Evolutionary conservation across 768 basidiomycete species (phyloP), one percentile per base, ranked within the genome.

Genomic region (Exidia glandulosa): DNA sequence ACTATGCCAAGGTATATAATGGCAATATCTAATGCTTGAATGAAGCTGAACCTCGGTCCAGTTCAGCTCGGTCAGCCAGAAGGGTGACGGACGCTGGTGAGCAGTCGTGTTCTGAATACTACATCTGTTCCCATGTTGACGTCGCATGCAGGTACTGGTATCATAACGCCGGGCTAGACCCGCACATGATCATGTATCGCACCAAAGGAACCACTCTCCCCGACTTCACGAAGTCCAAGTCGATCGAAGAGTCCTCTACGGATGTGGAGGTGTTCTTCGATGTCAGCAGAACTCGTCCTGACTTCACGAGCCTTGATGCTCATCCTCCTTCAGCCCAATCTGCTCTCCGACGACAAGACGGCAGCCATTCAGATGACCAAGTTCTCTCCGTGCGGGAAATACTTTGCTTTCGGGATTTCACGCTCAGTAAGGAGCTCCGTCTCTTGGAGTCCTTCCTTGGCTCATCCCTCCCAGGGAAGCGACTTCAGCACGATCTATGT

Each of bases 251-350:
- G n/a, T n/a, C n/a, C n/a, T n/a, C n/a, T n/a, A n/a, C n/a, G n/a
- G n/a, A n/a, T n/a, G n/a, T n/a, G 31, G 88, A 90, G 68, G 75
- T 90, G 3, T 92, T 88, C 71, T 91, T 92, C 66, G 87, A 93
- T 70, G 85, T 86, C 65, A 60, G 81, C 57, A 32, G 45, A 23
- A 65, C 32, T 10, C 13, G 33, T 57, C 12, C 1, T 9, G n/a
- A 3, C 27, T 27, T 56, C 32, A 12, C 13, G 14, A 19, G 3
- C 33, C 32, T n/a, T 10, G 50, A 50, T 37, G 32, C 12, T 31
- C 56, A 27, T 29, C 45, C 31, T 61, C 41, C 29, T 45, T 25
- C 60, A 87, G 85, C 80, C 86, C 7, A 93, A 92, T 70, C 67
- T 86, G 27, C 74, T 93, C 23, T 79, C 83, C 31, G 72, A 77